Conservation (phyloP, 306 rosid species). For the Trichosanthes cucumerina region DNA sequence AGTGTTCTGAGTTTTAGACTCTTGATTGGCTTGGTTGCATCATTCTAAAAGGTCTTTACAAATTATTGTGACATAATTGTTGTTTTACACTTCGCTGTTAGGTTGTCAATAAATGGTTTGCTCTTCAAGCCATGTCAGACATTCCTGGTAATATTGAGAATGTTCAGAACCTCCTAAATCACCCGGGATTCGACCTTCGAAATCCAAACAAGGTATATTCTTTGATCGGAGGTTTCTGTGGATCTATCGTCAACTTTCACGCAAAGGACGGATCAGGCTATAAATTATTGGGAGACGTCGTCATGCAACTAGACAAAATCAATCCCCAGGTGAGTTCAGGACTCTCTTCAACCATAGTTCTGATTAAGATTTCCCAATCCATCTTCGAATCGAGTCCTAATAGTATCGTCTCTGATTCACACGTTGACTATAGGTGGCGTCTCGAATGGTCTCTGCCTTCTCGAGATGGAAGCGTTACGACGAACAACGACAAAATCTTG, state of each 20-base stretch:
- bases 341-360: not conserved
- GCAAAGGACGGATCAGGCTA: slow-evolving; percentile 96
- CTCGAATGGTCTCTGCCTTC: slow-evolving; percentile 96
- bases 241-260: slow-evolving; percentile 81
- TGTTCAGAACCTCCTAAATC: slow-evolving; percentile 59
- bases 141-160: slow-evolving; percentile 74
- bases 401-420: not conserved
- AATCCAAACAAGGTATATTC: slow-evolving; percentile 98
- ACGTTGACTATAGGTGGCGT: slow-evolving; percentile 55
- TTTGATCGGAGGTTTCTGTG: slow-evolving; percentile 87
- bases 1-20: not conserved
- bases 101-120: slow-evolving; percentile 98
- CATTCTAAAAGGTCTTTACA: not conserved
- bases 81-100: slow-evolving; percentile 9
- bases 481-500: slow-evolving; percentile 64
- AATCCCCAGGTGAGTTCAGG: slow-evolving; percentile 71
- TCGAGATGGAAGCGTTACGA: slow-evolving; percentile 94
- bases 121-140: slow-evolving; percentile 90
- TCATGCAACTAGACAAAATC: slow-evolving; percentile 64
- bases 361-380: not conserved
- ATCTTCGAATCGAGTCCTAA: no score
- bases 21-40: not conserved
- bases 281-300: slow-evolving; percentile 76
- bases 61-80: not conserved
- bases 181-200: slow-evolving; percentile 80